Percentiles rank a stretch among this genome's conserved stretches.
These are phyloP conservation scores for Cucumis melo DNA, from an alignment of 306 rosid genomes.

Conservation along the genomic window DNA sequence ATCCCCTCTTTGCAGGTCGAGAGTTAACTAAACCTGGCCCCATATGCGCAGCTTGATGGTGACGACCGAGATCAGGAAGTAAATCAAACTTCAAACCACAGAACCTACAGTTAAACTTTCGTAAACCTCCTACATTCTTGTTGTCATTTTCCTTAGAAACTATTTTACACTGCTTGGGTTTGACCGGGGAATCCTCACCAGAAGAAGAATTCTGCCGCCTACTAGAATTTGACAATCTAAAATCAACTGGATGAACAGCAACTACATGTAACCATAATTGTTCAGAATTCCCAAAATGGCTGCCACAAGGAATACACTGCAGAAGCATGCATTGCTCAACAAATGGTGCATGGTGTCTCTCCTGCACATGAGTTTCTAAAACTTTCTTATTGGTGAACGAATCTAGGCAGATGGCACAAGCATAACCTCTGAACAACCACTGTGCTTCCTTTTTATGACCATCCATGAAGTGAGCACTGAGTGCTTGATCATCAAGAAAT, in stretches of 20 bases:
- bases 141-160: conserved; percentile 41
- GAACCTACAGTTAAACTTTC: conserved; percentile 77
- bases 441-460: conserved; percentile 96
- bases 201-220: conserved; percentile 33
- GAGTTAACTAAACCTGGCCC: conserved; percentile 55
- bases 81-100: conserved; percentile 95
- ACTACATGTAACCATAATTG: conserved; percentile 87
- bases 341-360: conserved; percentile 85
- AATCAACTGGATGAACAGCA: conserved; percentile 51
- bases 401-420: conserved; percentile 94
- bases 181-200: conserved; percentile 39
- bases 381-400: conserved; percentile 83
- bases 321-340: conserved; percentile 97
- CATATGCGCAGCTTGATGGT: conserved; percentile 99
- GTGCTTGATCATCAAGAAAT: conserved; percentile 60
- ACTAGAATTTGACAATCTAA: conserved; percentile 45
- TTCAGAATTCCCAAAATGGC: conserved; percentile 77
- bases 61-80: conserved; percentile 96
- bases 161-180: conserved; percentile 34
- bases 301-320: conserved; percentile 92
- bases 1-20: conserved; percentile 67
- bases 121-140: conserved; percentile 38
- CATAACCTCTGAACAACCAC: conserved; percentile 92
- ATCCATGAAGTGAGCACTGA: conserved; percentile 90
- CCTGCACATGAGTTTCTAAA: conserved; percentile 91